A percentile compares a stretch with the other conserved stretches of the same genome.
Conservation (phyloP, 257 asterid genomes). For the Anisodus acutangulus region DNA sequence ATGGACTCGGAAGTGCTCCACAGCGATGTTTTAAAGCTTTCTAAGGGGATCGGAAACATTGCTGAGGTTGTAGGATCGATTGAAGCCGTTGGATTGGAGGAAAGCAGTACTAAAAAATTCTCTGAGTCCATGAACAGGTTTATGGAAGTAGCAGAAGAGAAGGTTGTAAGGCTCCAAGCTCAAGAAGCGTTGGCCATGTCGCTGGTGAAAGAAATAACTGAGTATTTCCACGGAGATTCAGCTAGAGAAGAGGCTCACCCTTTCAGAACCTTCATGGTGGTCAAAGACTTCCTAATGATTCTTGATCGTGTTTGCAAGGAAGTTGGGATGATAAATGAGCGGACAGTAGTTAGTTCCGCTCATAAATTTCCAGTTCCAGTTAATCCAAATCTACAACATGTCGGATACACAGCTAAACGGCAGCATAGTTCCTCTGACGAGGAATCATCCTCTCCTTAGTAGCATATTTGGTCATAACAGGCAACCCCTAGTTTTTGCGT, state of each 20-base stretch:
- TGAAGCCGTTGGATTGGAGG: conserved; percentile 5
- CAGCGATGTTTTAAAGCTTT: conserved; percentile 37
- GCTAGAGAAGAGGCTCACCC: conserved; percentile 43
- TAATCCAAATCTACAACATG: conserved; percentile 41
- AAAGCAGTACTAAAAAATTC: conserved; percentile 33
- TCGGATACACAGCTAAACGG: conserved; percentile 29
- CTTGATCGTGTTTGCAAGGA: conserved; percentile 42
- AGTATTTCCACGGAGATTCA: conserved; percentile 46
- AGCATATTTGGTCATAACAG: not conserved
- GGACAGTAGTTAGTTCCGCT: conserved; percentile 32
- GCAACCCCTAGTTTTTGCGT: conserved; percentile 10
- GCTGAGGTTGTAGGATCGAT: conserved; percentile 31
- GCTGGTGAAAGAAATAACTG: conserved; percentile 44
- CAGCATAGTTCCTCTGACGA: conserved; percentile 37
- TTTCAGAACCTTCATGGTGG: conserved; percentile 41
- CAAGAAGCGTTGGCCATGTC: conserved; percentile 39
- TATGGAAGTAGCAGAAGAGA: conserved; percentile 39
- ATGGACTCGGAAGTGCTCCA: conserved; percentile 43
- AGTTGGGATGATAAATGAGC: conserved; percentile 39
- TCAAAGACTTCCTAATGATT: conserved; percentile 39
- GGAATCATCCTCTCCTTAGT: conserved; percentile 17
- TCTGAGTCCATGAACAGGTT: conserved; percentile 40
- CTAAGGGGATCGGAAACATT: conserved; percentile 33
- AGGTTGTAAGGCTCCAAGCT: conserved; percentile 38
- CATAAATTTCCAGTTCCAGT: conserved; percentile 44